phyloP scores from a whole-genome alignment of 73 alveolate genomes.

The Symbiodinium pilosum region DNA sequence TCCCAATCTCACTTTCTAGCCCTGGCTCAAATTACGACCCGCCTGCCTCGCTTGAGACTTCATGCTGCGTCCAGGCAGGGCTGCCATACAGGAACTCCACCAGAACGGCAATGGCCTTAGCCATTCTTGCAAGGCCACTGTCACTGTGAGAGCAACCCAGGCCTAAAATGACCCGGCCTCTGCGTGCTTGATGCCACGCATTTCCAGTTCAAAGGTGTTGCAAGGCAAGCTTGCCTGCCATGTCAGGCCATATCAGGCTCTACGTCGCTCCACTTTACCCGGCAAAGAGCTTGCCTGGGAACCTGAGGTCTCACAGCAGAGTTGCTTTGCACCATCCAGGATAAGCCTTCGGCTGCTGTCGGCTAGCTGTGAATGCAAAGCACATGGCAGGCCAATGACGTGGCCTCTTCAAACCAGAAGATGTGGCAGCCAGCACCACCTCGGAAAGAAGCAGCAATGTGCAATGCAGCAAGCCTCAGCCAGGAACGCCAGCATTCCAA shows the following conservation, averaged over 20 bases:
- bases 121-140: background rate
- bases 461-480: too few species aligned
- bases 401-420: background rate
- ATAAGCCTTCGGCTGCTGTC: background rate
- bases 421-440: background rate
- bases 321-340: background rate
- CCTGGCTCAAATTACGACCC: too few species aligned
- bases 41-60: background rate
- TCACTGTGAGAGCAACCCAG: background rate
- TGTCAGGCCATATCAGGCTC: background rate
- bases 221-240: background rate
- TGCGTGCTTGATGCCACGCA: constrained; percentile 22
- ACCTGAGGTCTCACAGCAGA: background rate
- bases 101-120: background rate
- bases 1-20: too few species aligned
- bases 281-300: background rate
- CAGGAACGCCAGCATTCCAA: too few species aligned
- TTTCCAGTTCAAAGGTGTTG: constrained; percentile 8
- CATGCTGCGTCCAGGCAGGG: background rate
- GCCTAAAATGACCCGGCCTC: background rate
- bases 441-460: background rate
- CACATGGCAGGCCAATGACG: too few species aligned
- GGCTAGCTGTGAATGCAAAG: too few species aligned
- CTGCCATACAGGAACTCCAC: background rate
- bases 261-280: background rate